These are phyloP conservation scores for Penstemon barbatus DNA, from an alignment of 257 asterid genomes.

Conservation along the genomic window DNA sequence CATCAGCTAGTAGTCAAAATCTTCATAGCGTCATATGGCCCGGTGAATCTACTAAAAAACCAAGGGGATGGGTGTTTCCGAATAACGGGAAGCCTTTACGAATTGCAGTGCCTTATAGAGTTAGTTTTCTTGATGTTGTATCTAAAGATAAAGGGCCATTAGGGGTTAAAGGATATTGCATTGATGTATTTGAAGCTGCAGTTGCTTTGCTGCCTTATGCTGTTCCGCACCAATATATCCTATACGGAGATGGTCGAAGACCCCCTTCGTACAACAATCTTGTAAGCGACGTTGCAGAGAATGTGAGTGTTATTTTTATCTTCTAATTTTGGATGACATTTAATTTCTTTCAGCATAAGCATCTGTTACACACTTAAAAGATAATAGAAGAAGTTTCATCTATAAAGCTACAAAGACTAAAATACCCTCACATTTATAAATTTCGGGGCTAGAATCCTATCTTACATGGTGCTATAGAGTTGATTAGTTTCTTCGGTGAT, in stretches of 20 bases:
- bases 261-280: constrained; percentile 54
- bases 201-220: constrained; percentile 60
- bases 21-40: constrained; percentile 70
- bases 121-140: constrained; percentile 52
- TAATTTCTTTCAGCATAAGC: too few species aligned
- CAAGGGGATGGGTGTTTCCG: constrained; percentile 85
- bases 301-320: constrained; percentile 42
- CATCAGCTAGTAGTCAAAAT: constrained; percentile 39
- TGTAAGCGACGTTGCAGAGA: constrained; percentile 44
- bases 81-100: constrained; percentile 60
- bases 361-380: too few species aligned
- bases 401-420: too few species aligned
- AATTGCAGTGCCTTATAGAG: constrained; percentile 63
- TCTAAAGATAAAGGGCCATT: constrained; percentile 61
- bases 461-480: too few species aligned
- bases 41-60: constrained; percentile 53
- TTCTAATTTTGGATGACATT: background rate
- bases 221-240: constrained; percentile 57
- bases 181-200: constrained; percentile 84
- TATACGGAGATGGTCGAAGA: constrained; percentile 69
- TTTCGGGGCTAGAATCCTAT: background rate
- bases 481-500: too few species aligned
- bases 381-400: too few species aligned
- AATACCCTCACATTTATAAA: background rate
- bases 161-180: constrained; percentile 68